phyloP scores from a whole-genome alignment of 352 stramenopile genomes.

The Phytophthora hibernalis region DNA sequence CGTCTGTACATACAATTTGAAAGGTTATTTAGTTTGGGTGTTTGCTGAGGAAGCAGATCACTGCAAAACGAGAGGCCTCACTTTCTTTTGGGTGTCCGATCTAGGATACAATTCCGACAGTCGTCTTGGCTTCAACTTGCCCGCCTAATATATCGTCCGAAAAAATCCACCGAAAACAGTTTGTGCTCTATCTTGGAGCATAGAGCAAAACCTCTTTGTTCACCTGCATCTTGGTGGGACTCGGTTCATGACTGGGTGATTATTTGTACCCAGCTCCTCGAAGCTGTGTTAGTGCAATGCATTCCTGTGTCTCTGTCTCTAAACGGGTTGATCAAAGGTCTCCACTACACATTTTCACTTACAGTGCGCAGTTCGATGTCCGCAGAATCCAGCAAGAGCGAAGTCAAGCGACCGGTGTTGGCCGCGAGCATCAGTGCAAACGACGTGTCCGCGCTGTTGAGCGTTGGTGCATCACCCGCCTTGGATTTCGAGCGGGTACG shows the following conservation, averaged over 20 bases:
- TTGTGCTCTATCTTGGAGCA: slow-evolving; percentile 14
- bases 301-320: neutral
- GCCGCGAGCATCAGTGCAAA: slow-evolving; percentile 28
- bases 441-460: slow-evolving; percentile 37
- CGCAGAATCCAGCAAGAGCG: slow-evolving; percentile 5
- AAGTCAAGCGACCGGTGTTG: slow-evolving; percentile 22
- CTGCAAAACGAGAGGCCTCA: neutral
- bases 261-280: slow-evolving; percentile 23
- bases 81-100: no score
- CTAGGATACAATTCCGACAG: slow-evolving; percentile 13
- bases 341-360: slow-evolving; percentile 29
- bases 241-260: neutral
- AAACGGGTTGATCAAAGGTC: slow-evolving; percentile 8
- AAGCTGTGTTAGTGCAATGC: neutral
- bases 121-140: slow-evolving; percentile 25
- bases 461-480: slow-evolving; percentile 18
- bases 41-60: no score
- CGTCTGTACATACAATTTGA: no score
- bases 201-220: slow-evolving; percentile 1
- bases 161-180: slow-evolving; percentile 31
- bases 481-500: slow-evolving; percentile 21
- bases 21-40: no score
- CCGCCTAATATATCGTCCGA: slow-evolving; percentile 13
- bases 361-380: slow-evolving; percentile 20
- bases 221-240: neutral